Conservation (phyloP, 495 filamentous ascomycete genomes). For the Penicillium dipodomyicola region DNA sequence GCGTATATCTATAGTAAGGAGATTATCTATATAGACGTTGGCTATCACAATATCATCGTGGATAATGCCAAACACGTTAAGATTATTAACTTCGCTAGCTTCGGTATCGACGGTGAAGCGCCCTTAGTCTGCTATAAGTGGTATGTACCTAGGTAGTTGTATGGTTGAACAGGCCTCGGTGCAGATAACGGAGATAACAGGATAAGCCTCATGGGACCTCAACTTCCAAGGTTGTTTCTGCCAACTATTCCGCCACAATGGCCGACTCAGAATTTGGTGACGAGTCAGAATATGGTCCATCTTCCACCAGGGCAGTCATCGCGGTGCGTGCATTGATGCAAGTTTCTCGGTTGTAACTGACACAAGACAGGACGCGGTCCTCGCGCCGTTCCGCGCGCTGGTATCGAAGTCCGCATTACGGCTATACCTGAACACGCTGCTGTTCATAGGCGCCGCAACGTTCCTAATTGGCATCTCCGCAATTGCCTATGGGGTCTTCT, state of each 20-base stretch:
- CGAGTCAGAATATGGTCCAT: constrained; percentile 25
- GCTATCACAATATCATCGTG: too few relatives aligned
- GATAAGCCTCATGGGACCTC: background rate
- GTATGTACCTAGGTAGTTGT: too few relatives aligned
- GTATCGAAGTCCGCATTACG: constrained; percentile 65
- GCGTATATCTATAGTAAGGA: too few relatives aligned
- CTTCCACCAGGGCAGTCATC: constrained; percentile 16
- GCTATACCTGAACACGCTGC: constrained; percentile 67
- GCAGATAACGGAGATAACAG: background rate
- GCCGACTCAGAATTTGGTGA: constrained; percentile 31
- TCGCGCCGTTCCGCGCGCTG: constrained; percentile 42
- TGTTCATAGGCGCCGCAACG: constrained; percentile 58
- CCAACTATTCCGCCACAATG: constrained; percentile 22
- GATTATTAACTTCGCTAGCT: too few relatives aligned
- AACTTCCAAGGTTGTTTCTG: constrained; percentile 4
- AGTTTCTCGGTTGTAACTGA: constrained; percentile 12
- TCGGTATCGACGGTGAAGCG: too few relatives aligned
- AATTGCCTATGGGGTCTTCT: constrained; percentile 73
- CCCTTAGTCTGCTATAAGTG: too few relatives aligned
- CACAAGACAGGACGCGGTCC: constrained; percentile 31
- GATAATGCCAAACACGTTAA: too few relatives aligned
- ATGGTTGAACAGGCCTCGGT: background rate
- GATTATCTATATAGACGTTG: too few relatives aligned
- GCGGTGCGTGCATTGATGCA: constrained; percentile 11
- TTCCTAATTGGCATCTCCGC: constrained; percentile 62